A percentile compares a stretch with the other conserved stretches of the same genome.
phyloP scores from a whole-genome alignment of 371 early-diverging fungal genomes.

The Apophysomyces elegans region DNA sequence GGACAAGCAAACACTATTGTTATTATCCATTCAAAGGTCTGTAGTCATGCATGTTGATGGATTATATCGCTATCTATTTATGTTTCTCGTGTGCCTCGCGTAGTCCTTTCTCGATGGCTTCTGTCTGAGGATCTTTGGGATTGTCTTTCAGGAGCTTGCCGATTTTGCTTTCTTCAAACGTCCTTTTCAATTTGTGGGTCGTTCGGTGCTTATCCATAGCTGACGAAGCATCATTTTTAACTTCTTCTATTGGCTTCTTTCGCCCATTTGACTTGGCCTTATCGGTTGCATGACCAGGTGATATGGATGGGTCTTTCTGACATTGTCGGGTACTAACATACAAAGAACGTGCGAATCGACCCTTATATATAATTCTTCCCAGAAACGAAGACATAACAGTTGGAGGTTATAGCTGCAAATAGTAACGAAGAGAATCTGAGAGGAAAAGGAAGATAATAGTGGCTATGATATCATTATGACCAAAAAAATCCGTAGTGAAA shows the following conservation, averaged over 20 bases:
- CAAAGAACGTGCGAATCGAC: not conserved
- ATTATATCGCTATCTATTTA: not conserved
- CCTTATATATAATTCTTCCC: not conserved
- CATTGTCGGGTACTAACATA: not conserved
- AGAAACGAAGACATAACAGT: not conserved
- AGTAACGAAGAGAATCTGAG: too few species aligned
- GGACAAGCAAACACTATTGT: too few species aligned
- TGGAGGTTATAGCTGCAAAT: not conserved
- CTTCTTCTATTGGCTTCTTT: not conserved
- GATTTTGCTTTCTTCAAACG: not conserved
- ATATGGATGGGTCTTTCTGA: not conserved
- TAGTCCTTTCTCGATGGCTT: not conserved
- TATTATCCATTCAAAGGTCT: too few species aligned
- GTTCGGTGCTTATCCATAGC: not conserved
- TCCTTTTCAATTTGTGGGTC: not conserved
- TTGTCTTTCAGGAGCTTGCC: not conserved
- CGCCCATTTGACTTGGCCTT: not conserved
- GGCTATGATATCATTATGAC: too few species aligned
- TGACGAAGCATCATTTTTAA: not conserved
- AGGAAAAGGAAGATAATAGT: too few species aligned
- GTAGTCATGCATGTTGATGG: too few species aligned
- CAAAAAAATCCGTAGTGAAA: too few species aligned
- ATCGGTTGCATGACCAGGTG: not conserved
- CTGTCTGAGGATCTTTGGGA: conserved; percentile 3
- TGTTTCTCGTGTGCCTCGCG: not conserved